These are phyloP conservation scores for Boletus coccyginus DNA, from an alignment of 768 basidiomycete genomes.

Conservation along the genomic window DNA sequence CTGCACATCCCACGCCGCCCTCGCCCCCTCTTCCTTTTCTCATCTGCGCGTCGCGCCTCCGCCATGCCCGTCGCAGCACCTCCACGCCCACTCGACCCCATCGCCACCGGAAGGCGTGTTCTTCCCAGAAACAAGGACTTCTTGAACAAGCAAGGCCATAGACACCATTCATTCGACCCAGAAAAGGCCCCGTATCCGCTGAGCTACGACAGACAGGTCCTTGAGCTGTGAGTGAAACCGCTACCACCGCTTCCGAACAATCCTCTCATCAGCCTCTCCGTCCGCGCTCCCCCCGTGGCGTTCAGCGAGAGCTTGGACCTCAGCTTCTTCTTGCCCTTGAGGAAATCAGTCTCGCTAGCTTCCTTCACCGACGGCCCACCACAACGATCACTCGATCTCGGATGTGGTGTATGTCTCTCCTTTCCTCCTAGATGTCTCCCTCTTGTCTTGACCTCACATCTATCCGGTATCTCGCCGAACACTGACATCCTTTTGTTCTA, in stretches of 20 bases:
- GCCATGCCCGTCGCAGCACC: constrained; percentile 21
- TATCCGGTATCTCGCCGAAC: not conserved
- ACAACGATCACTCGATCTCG: constrained; percentile 59
- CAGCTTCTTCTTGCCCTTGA: constrained; percentile 45
- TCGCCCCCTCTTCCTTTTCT: not conserved
- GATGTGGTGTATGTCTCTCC: constrained; percentile 60
- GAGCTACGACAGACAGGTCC: constrained; percentile 62
- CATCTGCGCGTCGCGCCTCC: not conserved
- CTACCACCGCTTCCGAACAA: not conserved
- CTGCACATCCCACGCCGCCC: constrained; percentile 6
- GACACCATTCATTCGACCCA: constrained; percentile 63
- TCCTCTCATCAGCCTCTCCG: constrained; percentile 2
- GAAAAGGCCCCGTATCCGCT: constrained; percentile 82
- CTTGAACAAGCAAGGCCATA: constrained; percentile 55
- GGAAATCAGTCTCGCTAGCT: constrained; percentile 56
- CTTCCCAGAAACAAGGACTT: constrained; percentile 51
- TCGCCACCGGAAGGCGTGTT: constrained; percentile 31
- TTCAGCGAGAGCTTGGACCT: constrained; percentile 56
- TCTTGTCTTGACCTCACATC: too few relatives aligned
- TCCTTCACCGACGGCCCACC: constrained; percentile 52
- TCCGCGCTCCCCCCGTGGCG: not conserved
- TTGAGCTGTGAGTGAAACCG: constrained; percentile 59
- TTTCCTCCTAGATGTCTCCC: not conserved
- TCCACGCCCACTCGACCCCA: constrained; percentile 18
- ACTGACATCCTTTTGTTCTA: constrained; percentile 23